Base-by-base conservation (phyloP, 2,329 filamentous ascomycete species). In the Pseudomassariella vexata region DNA sequence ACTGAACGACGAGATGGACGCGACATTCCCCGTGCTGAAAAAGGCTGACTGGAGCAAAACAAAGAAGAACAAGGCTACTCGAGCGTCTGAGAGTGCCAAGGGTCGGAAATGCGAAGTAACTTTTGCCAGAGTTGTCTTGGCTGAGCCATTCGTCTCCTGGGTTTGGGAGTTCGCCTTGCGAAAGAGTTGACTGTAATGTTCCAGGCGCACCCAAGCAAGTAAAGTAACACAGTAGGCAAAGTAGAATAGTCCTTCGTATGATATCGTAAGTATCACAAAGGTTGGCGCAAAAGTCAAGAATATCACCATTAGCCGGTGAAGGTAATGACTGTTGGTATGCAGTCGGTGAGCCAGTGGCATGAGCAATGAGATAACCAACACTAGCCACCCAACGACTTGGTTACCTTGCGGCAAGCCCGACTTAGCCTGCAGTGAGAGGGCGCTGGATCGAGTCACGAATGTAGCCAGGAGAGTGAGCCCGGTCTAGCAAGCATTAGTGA, bases 181-280 rank as follows among this genome's bases (percentile, higher is more conserved):
- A 48, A 57, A 68, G 12, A 59, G 53, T 50, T 82, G 79, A 29
- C 90, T 75, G 34, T 76, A 78, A 53, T 94, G 84, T 57, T 98
- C 92, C 2, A 98, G 70, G n/a, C 81, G 79, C 20, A 95, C 85
- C 92, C 92, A 98, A 34, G 81, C 79, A 31, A 95, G 70, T 5
- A 98, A 65, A 15, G 82, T 85, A 33, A 83, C 66, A 50, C 81
- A 88, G 59, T 95, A 98, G 9, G 82, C 79, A 38, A 95, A 77
- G 59, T 96, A 98, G 58, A 98, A 98, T 3, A 98, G 70, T 0
- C 90, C 90, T 59, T 98, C 92, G 62, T 94, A 98, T 1, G 90
- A 95, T 47, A 96, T 95, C 6, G 89, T 94, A 30, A 98, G 76
- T 49, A 98, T 90, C 52, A 98, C 83, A 59, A 96, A 98, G 2